Evolutionary conservation across 768 basidiomycete species (phyloP), one percentile per base, ranked within the genome.

Genomic region (Sarcodon aspratus): DNA sequence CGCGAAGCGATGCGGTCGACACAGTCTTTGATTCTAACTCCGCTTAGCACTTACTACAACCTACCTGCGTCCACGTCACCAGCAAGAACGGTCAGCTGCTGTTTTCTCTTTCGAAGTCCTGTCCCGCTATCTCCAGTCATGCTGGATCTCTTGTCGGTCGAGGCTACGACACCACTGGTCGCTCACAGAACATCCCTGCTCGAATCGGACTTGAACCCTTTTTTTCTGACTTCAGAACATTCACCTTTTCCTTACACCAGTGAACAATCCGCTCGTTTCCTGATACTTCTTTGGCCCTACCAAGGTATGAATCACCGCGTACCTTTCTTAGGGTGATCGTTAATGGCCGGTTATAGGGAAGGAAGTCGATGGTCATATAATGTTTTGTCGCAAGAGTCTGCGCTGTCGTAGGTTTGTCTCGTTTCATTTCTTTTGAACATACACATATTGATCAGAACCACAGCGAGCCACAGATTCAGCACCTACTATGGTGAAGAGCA

Each of bases 231-330:
- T 13, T 85, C 82, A 1, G 55, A 56, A 1, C 63, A 67, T 2
- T 81, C 82, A 0, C 80, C 81, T 0, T 82, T 82, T 55, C 77
- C 77, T 0, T 82, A 78, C 52, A 63, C 67, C 4, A 66, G 67
- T 13, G 60, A 68, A 12, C 64, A 72, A 33, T 80, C 75, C 55
- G 64, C 62, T 34, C 62, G 70, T 7, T 75, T 81, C 47, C 51
- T 80, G 44, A 61, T 71, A 17, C 58, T 80, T 11, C 57, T 85
- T 13, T 67, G 63, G 17, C 55, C 57, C 27, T 71, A 70, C 32
- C 64, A 66, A 71, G 21, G 21, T 27, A 27, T 5, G 21, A 5
- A n/a, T 27, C 21, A 5, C 21, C 3, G 3, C 2, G n/a, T n/a
- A n/a, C 21, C 21, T 27, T 27, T 3, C 21, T 27, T 5, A 27